Base-by-base conservation (phyloP, 148 eudicot species). In the Silene latifolia region DNA sequence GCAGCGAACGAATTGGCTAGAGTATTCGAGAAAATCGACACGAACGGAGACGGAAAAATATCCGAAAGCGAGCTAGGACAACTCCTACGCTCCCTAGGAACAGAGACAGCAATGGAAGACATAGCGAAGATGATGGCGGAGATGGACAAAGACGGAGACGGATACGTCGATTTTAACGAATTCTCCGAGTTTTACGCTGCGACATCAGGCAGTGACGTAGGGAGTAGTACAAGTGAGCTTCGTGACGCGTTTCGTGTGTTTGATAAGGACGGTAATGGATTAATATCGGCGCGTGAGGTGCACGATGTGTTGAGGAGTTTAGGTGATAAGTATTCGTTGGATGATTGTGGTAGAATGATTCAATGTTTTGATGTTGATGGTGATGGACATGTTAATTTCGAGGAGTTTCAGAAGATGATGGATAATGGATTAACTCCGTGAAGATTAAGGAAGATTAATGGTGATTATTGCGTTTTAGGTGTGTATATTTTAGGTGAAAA, bases 341-440 rank as follows among this genome's bases (percentile, higher is more conserved):
- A 82, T 59, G 96, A 87, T 47, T 90, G 96, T 57, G 25, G 70
- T n/a, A 76, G 73, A 68, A 93, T 93, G 98, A 90, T 93, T 67
- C 13, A 60, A 3, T 79, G 86, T 5, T 90, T 93, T 18, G 98
- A 90, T 42, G 80, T 71, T 0, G 91, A 93, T 11, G 96, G 96
- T n/a, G 96, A 93, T 53, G 96, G 98, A 0, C 76, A 75, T 42
- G 98, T 93, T 39, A 78, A 85, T 76, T 93, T 93, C 39, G 93
- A 86, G 48, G 98, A 93, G 85, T 93, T 93, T 47, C 86, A 86
- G 90, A 89, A 85, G 90, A 93, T 93, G 98, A 93, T 93, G 93
- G 74, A 76, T 64, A 58, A 39, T 7, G 77, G 67, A 74, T 69
- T 60, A 10, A 23, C 32, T 25, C 4, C 18, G 3, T 62, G 27